Percentiles rank a stretch among this genome's conserved stretches.
These are phyloP conservation scores for Chaetomiaceae sp. DNA, from an alignment of 2,329 filamentous ascomycete species.

Conservation along the genomic window DNA sequence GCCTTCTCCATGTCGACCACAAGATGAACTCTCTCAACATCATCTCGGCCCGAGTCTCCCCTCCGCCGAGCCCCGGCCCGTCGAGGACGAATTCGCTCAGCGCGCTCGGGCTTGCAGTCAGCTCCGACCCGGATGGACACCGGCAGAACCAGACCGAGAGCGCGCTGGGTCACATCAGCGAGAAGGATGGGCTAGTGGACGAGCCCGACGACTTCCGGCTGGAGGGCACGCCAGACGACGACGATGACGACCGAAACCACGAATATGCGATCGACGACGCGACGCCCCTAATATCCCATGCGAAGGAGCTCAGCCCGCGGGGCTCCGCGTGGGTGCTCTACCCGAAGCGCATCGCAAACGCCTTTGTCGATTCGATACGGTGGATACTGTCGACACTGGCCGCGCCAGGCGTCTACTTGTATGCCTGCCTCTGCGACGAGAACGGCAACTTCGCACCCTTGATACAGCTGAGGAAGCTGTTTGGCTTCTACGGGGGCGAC, in stretches of 20 bases:
- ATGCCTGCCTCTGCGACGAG: slow-evolving; percentile 78
- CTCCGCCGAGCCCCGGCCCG: slow-evolving; percentile 50
- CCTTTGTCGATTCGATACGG: slow-evolving; percentile 69
- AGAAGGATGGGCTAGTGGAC: slow-evolving; percentile 31
- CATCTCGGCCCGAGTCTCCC: slow-evolving; percentile 76
- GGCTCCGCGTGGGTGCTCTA: slow-evolving; percentile 50
- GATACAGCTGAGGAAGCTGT: slow-evolving; percentile 63
- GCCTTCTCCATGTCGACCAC: slow-evolving; percentile 45
- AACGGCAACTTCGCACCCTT: slow-evolving; percentile 75
- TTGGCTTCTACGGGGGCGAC: slow-evolving; percentile 41
- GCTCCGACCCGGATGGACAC: slow-evolving; percentile 38
- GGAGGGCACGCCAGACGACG: slow-evolving; percentile 21
- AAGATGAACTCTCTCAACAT: slow-evolving; percentile 98
- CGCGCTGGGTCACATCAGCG: slow-evolving; percentile 25
- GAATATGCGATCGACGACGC: slow-evolving; percentile 52
- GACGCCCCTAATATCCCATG: slow-evolving; percentile 56
- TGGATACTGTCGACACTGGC: slow-evolving; percentile 75
- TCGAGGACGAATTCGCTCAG: slow-evolving; percentile 58
- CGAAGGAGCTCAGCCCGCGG: slow-evolving; percentile 34
- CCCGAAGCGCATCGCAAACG: slow-evolving; percentile 64
- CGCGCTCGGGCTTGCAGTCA: slow-evolving; percentile 45
- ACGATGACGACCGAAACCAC: slow-evolving; percentile 22
- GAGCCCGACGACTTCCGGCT: slow-evolving; percentile 36
- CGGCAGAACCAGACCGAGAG: slow-evolving; percentile 23
- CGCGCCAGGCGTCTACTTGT: slow-evolving; percentile 74